phyloP scores from a whole-genome alignment of 1,139 yeast genomes.

The Yamadazyma dendronema region DNA sequence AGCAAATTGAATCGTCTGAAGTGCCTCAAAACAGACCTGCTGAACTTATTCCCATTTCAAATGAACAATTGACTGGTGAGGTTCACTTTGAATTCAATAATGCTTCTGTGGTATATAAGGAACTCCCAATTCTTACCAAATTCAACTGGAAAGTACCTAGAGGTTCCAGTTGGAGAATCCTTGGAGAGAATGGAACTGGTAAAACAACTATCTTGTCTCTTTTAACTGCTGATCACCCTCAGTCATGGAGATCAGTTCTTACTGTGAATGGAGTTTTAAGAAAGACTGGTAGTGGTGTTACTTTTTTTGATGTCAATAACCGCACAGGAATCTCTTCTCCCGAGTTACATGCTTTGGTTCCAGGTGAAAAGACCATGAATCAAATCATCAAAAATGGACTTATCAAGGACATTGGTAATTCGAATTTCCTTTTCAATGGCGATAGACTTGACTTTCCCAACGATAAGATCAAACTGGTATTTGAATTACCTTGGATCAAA shows the following conservation, averaged over 20 bases:
- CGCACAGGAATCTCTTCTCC: slow-evolving; percentile 89
- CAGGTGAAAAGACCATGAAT: slow-evolving; percentile 48
- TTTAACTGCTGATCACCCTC: slow-evolving; percentile 94
- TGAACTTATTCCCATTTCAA: slow-evolving; percentile 1
- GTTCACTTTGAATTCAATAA: slow-evolving; percentile 48
- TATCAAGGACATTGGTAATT: slow-evolving; percentile 55
- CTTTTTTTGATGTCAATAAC: slow-evolving; percentile 76
- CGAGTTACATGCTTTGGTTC: slow-evolving; percentile 83
- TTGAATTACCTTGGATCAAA: slow-evolving; percentile 20
- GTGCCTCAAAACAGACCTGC: slow-evolving; percentile 4
- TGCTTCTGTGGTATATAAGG: slow-evolving; percentile 67
- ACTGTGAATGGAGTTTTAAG: slow-evolving; percentile 66
- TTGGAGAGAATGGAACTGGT: slow-evolving; percentile 91
- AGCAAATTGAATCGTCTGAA: slow-evolving; percentile 5
- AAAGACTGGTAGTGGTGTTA: slow-evolving; percentile 64
- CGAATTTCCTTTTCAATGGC: slow-evolving; percentile 34
- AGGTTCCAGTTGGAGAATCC: slow-evolving; percentile 85
- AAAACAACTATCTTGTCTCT: slow-evolving; percentile 83
- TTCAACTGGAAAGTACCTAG: slow-evolving; percentile 64
- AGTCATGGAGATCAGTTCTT: slow-evolving; percentile 81
- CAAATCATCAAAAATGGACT: slow-evolving; percentile 75
- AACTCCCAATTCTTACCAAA: slow-evolving; percentile 55
- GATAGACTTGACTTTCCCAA: slow-evolving; percentile 9
- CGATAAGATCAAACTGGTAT: slow-evolving; percentile 15
- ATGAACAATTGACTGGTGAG: neutral